Evolutionary conservation across 225 moss, liverwort and hornwort genomes (phyloP).

Genomic region (Thuidium tamariscinum): DNA sequence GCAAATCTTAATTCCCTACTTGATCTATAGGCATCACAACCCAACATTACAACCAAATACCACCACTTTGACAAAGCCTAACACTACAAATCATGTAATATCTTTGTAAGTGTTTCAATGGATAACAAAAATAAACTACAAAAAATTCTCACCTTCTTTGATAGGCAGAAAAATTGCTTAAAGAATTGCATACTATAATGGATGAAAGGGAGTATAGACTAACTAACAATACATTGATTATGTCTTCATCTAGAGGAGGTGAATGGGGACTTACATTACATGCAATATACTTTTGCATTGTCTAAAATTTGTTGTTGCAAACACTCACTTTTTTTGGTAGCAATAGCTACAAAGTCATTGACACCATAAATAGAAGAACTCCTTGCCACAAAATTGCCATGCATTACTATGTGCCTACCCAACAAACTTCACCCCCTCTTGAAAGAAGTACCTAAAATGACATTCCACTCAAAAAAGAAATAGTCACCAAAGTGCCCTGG

Average conservation of each 20-base stretch:
- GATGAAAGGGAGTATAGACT: rapidly evolving
- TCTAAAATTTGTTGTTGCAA: background rate
- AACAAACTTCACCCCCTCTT: too few relatives aligned
- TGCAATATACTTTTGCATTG: rapidly evolving
- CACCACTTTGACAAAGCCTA: rapidly evolving
- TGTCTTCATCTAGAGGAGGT: background rate
- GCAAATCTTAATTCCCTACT: background rate
- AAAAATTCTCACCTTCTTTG: background rate
- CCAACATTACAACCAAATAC: background rate
- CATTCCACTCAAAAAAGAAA: too few relatives aligned
- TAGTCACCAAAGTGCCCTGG: too few relatives aligned
- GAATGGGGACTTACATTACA: background rate
- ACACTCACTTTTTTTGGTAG: rapidly evolving
- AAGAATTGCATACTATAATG: background rate
- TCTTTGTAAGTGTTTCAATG: rapidly evolving
- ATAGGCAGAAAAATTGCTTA: background rate
- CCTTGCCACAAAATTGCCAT: rapidly evolving
- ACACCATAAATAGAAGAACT: background rate
- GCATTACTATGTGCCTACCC: too few relatives aligned
- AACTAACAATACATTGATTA: rapidly evolving
- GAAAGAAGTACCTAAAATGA: too few relatives aligned
- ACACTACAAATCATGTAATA: background rate
- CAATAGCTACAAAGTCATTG: background rate
- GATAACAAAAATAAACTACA: background rate
- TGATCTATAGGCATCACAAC: rapidly evolving